phyloP scores from a whole-genome alignment of 768 basidiomycete species.

The Xerocomellus intermedius region DNA sequence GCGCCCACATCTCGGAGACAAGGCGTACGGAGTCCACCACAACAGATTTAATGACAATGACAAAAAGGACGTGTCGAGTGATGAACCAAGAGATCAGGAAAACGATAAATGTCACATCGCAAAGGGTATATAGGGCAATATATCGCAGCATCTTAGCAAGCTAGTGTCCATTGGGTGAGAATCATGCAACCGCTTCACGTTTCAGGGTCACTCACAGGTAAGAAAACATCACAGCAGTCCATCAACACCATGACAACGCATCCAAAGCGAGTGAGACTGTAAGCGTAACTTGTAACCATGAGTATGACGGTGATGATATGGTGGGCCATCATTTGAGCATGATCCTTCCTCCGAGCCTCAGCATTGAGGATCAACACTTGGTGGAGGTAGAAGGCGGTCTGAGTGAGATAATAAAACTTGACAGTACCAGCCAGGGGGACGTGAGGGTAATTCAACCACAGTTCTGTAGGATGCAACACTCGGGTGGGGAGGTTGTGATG shows the following conservation, averaged over 20 bases:
- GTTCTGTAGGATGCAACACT: constrained; percentile 56
- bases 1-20: constrained; percentile 57
- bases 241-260: constrained; percentile 88
- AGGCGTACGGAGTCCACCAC: constrained; percentile 49
- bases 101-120: constrained; percentile 72
- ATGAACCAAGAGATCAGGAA: constrained; percentile 91
- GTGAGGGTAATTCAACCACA: constrained; percentile 87
- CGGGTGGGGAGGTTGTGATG: constrained; percentile 68
- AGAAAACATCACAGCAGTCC: constrained; percentile 91
- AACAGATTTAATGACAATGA: constrained; percentile 63
- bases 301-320: constrained; percentile 87
- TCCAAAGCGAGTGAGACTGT: constrained; percentile 86
- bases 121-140: constrained; percentile 58
- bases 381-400: constrained; percentile 88
- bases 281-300: constrained; percentile 73
- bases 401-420: constrained; percentile 88
- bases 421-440: constrained; percentile 71
- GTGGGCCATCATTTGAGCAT: constrained; percentile 94
- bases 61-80: constrained; percentile 84
- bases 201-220: constrained; percentile 63
- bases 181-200: neutral
- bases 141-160: constrained; percentile 94
- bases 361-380: constrained; percentile 91
- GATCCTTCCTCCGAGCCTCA: constrained; percentile 89
- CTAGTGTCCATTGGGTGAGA: constrained; percentile 39